These are phyloP conservation scores for Lunularia cruciata DNA, from an alignment of 225 moss, liverwort and hornwort species.

Conservation along the genomic window DNA sequence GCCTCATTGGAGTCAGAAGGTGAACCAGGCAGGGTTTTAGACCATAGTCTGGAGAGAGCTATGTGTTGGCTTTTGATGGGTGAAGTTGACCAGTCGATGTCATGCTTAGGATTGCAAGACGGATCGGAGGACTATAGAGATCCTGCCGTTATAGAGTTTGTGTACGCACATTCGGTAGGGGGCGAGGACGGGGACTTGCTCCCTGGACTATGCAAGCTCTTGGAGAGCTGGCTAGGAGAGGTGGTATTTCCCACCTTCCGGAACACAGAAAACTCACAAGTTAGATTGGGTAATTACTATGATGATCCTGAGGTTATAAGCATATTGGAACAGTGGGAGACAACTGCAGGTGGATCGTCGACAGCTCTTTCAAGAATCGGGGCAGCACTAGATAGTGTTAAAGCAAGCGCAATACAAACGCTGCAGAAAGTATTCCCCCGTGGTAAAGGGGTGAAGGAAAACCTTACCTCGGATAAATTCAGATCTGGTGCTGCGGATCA, in stretches of 20 bases:
- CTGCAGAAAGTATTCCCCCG: constrained; percentile 78
- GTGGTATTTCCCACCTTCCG: constrained; percentile 79
- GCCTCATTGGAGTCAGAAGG: constrained; percentile 29
- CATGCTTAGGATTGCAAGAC: constrained; percentile 80
- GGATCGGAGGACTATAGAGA: constrained; percentile 69
- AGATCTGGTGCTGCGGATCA: constrained; percentile 33
- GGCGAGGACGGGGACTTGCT: constrained; percentile 65
- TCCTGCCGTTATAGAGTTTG: constrained; percentile 74
- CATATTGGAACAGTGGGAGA: constrained; percentile 73
- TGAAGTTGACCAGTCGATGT: constrained; percentile 81
- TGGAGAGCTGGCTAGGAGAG: constrained; percentile 92
- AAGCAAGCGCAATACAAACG: constrained; percentile 59
- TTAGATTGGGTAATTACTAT: constrained; percentile 71
- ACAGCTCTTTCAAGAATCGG: constrained; percentile 85
- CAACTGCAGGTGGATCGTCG: constrained; percentile 79
- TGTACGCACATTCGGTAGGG: constrained; percentile 75
- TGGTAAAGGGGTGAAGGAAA: constrained; percentile 50
- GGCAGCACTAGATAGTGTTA: constrained; percentile 65
- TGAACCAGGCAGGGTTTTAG: constrained; percentile 47
- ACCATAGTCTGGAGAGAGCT: constrained; percentile 80
- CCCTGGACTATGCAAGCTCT: constrained; percentile 89
- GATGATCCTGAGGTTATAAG: constrained; percentile 74
- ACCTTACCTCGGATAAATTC: constrained; percentile 29
- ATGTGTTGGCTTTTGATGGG: constrained; percentile 89
- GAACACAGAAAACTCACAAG: constrained; percentile 61